These are phyloP conservation scores for Aaosphaeria arxii DNA, from an alignment of 2,329 filamentous ascomycete species.

Conservation along the genomic window DNA sequence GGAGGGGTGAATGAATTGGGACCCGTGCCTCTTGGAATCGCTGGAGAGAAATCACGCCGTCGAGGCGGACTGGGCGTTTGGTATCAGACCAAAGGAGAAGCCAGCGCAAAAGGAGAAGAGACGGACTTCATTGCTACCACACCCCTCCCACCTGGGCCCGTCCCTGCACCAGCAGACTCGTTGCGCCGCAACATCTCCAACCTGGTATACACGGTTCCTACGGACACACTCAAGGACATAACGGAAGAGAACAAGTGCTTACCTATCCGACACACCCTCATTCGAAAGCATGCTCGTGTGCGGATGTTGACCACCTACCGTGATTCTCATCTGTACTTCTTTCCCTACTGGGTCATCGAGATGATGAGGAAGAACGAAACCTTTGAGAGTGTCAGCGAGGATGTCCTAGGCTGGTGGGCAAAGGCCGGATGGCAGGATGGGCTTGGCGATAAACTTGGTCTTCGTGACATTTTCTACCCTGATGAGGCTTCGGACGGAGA, in stretches of 20 bases:
- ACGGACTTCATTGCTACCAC: constrained; percentile 87
- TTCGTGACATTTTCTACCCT: constrained; percentile 63
- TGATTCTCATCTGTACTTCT: constrained; percentile 92
- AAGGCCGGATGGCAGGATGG: constrained; percentile 89
- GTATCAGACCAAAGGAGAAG: constrained; percentile 80
- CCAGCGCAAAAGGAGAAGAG: constrained; percentile 81
- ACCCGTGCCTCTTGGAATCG: constrained; percentile 47
- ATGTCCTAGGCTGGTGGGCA: constrained; percentile 92
- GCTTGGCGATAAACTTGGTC: constrained; percentile 71
- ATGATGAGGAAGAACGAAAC: constrained; percentile 76
- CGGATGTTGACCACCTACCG: constrained; percentile 81
- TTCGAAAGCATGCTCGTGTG: constrained; percentile 71
- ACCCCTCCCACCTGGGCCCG: constrained; percentile 58
- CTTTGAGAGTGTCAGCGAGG: constrained; percentile 85
- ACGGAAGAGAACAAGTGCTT: constrained; percentile 71
- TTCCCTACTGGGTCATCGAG: constrained; percentile 87
- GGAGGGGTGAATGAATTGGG: constrained; percentile 46
- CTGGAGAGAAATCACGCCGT: constrained; percentile 56
- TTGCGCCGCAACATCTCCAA: constrained; percentile 69
- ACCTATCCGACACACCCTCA: constrained; percentile 71
- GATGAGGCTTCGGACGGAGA: constrained; percentile 41
- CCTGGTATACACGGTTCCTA: constrained; percentile 81
- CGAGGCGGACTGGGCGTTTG: constrained; percentile 85
- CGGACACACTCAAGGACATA: constrained; percentile 82
- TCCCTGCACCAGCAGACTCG: constrained; percentile 61